Conservation (phyloP, 2,329 filamentous ascomycete genomes). For the Aureobasidium musti region DNA sequence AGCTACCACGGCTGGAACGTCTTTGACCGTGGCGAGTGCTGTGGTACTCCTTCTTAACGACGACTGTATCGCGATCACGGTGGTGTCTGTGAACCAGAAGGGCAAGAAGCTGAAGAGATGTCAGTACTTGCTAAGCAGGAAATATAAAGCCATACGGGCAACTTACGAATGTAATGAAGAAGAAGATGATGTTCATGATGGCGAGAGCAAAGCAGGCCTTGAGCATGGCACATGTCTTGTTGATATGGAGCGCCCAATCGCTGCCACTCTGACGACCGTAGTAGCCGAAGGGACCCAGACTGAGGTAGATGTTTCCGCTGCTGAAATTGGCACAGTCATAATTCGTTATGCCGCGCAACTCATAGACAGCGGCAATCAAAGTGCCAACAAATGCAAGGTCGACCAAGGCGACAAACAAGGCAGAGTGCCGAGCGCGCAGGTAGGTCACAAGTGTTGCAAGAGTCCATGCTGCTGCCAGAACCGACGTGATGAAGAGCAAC, state of each 20-base stretch:
- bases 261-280: constrained; percentile 53
- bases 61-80: constrained; percentile 52
- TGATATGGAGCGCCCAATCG: constrained; percentile 55
- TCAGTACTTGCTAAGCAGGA: not conserved
- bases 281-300: constrained; percentile 54
- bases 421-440: constrained; percentile 60
- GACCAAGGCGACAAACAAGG: constrained; percentile 61
- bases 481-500: constrained; percentile 65
- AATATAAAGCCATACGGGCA: not conserved
- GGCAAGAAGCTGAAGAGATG: constrained; percentile 57
- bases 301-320: constrained; percentile 52
- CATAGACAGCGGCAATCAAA: constrained; percentile 63
- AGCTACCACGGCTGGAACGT: constrained; percentile 39
- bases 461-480: constrained; percentile 62
- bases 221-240: constrained; percentile 87
- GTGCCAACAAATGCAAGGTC: constrained; percentile 64
- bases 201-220: constrained; percentile 87
- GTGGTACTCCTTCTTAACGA: constrained; percentile 56
- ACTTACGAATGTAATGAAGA: constrained; percentile 32
- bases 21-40: constrained; percentile 49
- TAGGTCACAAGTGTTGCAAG: constrained; percentile 63
- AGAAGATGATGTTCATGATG: constrained; percentile 69
- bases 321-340: constrained; percentile 68
- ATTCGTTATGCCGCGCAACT: constrained; percentile 58
- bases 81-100: constrained; percentile 55